Base-by-base conservation (phyloP, 148 eudicot genomes). In the Gaultheria prostrata region DNA sequence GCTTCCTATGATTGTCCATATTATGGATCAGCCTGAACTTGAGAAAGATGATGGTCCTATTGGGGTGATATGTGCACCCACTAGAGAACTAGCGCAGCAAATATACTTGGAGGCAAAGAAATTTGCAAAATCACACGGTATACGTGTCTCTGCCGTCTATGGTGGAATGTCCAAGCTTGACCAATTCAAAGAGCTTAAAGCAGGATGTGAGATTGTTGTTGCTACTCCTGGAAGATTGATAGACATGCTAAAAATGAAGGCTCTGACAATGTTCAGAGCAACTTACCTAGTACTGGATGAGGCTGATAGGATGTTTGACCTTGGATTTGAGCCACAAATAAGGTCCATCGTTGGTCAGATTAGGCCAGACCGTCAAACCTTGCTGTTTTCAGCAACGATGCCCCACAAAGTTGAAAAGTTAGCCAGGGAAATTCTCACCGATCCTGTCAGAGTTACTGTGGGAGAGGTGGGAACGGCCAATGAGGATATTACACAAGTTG, bases 91-190 rank as follows among this genome's bases (percentile, higher is more conserved):
- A 78, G 99, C 99, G 21, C 99, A 97, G 88, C 99, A 97, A 83
- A 97, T 97, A 85, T 94, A 87, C 85, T 85, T 97, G 84, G 99
- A 95, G 89, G 93, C 98, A 77, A 95, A 93, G 89, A 97, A 97
- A 86, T 97, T 95, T 86, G 89, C 99, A 67, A 97, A 97, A 87
- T 89, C 92, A 26, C 87, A 91, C 71, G 89, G 92, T 26, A 85
- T 97, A 77, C 96, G 98, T 82, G 98, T 97, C n/a, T 89, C 97
- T 80, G 99, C 97, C 75, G 98, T 97, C 48, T 95, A 94, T 89
- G 99, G 99, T 89, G 99, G 99, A 49, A 93, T 97, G 99, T 95
- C 98, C 54, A 97, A 97, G 85, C 95, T 93, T 81, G 99, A 97
- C 15, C 98, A 95, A 88, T 94, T 93, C 79, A 97, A 97, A 90